phyloP scores from a whole-genome alignment of 2,329 filamentous ascomycete genomes.

The Aaosphaeria pasadenensis region DNA sequence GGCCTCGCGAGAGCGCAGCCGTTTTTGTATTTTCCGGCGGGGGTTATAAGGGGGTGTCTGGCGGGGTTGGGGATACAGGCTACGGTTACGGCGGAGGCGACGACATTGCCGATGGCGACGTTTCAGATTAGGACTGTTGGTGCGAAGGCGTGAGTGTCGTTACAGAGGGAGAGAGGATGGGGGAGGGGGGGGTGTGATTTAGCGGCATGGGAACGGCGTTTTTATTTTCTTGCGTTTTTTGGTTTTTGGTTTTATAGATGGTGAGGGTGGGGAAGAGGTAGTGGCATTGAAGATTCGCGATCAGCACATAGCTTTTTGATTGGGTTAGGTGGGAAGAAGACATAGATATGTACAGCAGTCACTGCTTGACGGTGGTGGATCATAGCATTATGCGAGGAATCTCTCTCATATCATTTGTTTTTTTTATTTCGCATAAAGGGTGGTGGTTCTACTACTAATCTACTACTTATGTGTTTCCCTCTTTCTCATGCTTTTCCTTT shows the following conservation, averaged over 20 bases:
- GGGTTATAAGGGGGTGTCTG: slow-evolving; percentile 85
- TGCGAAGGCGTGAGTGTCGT: slow-evolving; percentile 55
- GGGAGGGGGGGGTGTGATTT: background rate
- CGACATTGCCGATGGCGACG: slow-evolving; percentile 79
- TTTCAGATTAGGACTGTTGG: slow-evolving; percentile 92
- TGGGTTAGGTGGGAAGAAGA: no score
- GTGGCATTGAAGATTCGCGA: background rate
- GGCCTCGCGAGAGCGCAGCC: slow-evolving; percentile 28
- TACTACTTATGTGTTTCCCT: no score
- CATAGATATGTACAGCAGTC: no score
- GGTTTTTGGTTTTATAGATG: background rate
- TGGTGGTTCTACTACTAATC: no score
- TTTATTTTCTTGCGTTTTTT: no score
- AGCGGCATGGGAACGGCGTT: no score
- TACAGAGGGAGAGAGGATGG: background rate
- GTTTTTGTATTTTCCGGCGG: slow-evolving; percentile 95
- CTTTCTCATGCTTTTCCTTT: no score
- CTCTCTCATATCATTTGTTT: no score
- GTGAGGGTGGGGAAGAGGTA: background rate
- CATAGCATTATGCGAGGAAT: no score
- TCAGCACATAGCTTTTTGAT: background rate
- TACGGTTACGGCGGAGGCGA: slow-evolving; percentile 86
- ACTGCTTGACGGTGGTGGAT: no score
- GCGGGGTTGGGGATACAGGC: slow-evolving; percentile 89
- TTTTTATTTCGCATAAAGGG: no score